Evolutionary conservation across 2,329 filamentous ascomycete species (phyloP).

Genomic region (Monilinia polystroma): DNA sequence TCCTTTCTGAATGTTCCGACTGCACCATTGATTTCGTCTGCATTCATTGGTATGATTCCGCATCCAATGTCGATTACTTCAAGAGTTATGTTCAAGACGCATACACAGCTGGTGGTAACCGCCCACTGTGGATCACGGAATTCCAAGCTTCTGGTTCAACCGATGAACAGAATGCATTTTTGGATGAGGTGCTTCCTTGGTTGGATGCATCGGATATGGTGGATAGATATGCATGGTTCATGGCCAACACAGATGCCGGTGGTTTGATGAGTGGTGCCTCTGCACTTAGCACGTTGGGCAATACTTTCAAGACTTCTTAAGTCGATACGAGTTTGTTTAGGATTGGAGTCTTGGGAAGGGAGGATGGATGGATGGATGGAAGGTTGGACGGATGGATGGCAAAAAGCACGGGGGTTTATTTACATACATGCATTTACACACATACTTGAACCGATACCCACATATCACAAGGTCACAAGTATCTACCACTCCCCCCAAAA

Average conservation of each 20-base stretch:
- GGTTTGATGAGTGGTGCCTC: background rate
- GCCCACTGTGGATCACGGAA: slow-evolving; percentile 48
- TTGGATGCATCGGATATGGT: slow-evolving; percentile 41
- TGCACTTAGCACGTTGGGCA: slow-evolving; percentile 13
- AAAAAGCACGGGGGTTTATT: background rate
- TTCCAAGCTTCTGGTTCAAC: slow-evolving; percentile 39
- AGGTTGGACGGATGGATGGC: background rate
- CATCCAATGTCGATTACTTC: slow-evolving; percentile 44
- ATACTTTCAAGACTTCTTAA: slow-evolving; percentile 18
- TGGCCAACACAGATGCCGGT: background rate
- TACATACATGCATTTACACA: background rate
- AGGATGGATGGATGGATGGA: background rate
- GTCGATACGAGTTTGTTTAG: background rate
- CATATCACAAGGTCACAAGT: background rate
- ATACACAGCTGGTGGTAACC: slow-evolving; percentile 35
- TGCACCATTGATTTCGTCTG: slow-evolving; percentile 48
- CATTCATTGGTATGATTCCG: slow-evolving; percentile 49
- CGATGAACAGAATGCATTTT: slow-evolving; percentile 42
- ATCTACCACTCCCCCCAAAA: background rate
- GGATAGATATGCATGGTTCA: slow-evolving; percentile 24
- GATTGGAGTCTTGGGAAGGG: background rate
- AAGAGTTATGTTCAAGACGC: slow-evolving; percentile 45
- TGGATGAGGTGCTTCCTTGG: slow-evolving; percentile 45
- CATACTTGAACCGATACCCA: background rate
- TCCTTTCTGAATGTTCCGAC: slow-evolving; percentile 44